Conservation (phyloP, 306 rosid genomes). For the Mimosa bimucronata region DNA sequence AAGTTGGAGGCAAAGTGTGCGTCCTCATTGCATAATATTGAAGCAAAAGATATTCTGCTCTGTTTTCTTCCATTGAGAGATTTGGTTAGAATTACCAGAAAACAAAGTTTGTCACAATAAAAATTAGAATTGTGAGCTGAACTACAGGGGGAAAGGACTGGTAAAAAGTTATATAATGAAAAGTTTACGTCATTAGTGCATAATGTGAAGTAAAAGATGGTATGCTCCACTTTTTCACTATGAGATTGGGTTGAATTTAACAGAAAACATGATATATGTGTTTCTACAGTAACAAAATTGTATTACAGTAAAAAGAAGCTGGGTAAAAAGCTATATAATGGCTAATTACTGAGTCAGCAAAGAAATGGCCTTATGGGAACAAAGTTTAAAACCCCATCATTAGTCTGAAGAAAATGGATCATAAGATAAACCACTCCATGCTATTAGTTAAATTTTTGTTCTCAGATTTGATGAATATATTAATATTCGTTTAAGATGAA, state of each 20-base stretch:
- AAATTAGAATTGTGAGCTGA: too few relatives aligned
- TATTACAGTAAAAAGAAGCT: not conserved
- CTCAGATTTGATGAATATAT: not conserved
- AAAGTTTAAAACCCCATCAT: slow-evolving; percentile 17
- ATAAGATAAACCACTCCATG: slow-evolving; percentile 7
- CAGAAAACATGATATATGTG: slow-evolving; percentile 12
- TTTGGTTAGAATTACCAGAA: not conserved
- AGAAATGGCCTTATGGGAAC: not conserved
- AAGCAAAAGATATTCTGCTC: not conserved
- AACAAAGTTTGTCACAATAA: not conserved
- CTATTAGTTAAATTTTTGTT: not conserved
- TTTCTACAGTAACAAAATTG: not conserved
- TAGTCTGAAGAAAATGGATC: not conserved
- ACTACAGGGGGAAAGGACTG: not conserved
- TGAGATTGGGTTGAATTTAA: not conserved
- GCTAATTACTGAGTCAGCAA: not conserved
- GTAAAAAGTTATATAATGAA: not conserved
- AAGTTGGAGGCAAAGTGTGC: slow-evolving; percentile 19
- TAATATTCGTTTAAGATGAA: not conserved
- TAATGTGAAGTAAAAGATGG: not conserved
- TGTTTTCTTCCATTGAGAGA: not conserved
- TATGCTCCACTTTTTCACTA: not conserved
- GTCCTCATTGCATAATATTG: not conserved
- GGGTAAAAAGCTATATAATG: not conserved
- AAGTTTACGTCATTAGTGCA: slow-evolving; percentile 9